Conservation (phyloP, 2,329 filamentous ascomycete species). For the Aspergillus quadricinctus region DNA sequence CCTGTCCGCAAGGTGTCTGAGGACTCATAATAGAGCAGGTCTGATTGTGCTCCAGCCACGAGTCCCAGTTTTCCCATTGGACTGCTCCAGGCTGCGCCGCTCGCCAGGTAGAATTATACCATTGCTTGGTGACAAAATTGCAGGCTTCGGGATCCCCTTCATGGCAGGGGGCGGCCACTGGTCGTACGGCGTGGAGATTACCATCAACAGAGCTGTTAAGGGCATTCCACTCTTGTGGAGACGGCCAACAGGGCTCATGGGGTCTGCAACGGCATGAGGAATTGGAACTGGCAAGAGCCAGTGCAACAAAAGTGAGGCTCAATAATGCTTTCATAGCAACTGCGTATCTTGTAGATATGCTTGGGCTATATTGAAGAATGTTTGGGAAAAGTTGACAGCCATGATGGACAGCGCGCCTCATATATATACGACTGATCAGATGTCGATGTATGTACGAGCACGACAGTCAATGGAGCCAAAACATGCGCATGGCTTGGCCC, state of each 20-base stretch:
- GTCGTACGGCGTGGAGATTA: conserved; percentile 31
- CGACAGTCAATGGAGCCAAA: background rate
- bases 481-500: background rate
- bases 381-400: background rate
- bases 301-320: background rate
- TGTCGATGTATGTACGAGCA: background rate
- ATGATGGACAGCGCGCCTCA: background rate
- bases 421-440: background rate
- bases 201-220: conserved; percentile 38
- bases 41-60: conserved; percentile 33
- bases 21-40: conserved; percentile 32
- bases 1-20: conserved; percentile 27
- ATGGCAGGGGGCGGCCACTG: conserved; percentile 27
- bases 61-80: conserved; percentile 39
- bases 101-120: conserved; percentile 34
- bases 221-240: conserved; percentile 28
- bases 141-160: conserved; percentile 10
- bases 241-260: conserved; percentile 37
- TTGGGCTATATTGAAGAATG: background rate
- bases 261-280: conserved; percentile 22
- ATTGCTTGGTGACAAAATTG: conserved; percentile 9
- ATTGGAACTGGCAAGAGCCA: background rate
- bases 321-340: background rate
- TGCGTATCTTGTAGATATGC: background rate
- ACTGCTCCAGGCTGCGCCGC: conserved; percentile 33